A percentile compares a stretch with the other conserved stretches of the same genome.
phyloP scores from a whole-genome alignment of 306 rosid species.

The Psophocarpus tetragonolobus region DNA sequence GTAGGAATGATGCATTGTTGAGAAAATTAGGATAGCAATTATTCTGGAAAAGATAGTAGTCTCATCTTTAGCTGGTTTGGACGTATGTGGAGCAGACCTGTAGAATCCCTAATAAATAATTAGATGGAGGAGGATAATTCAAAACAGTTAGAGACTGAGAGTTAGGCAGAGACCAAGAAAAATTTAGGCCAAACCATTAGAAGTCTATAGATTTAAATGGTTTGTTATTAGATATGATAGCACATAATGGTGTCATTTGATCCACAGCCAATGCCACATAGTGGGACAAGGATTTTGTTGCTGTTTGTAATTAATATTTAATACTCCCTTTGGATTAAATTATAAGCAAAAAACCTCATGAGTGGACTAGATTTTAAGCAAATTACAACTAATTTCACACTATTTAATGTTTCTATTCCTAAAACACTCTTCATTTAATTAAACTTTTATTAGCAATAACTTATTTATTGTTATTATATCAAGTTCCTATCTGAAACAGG shows the following conservation, averaged over 20 bases:
- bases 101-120: not conserved
- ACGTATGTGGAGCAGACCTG: not conserved
- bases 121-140: not conserved
- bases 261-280: not conserved
- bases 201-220: not conserved
- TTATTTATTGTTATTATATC: no score
- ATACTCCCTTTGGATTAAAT: no score
- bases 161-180: not conserved
- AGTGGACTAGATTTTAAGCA: no score
- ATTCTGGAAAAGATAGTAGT: not conserved
- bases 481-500: no score
- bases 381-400: no score
- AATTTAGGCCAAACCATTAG: not conserved
- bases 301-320: slow-evolving; percentile 2
- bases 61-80: not conserved
- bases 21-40: not conserved
- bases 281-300: not conserved
- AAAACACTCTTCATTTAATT: no score
- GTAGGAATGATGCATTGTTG: not conserved
- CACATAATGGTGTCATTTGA: not conserved
- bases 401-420: no score
- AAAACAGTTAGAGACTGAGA: not conserved
- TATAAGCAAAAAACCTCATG: no score
- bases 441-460: no score
- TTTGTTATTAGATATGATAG: not conserved